Percentiles rank a stretch among this genome's conserved stretches.
phyloP scores from a whole-genome alignment of 371 early-diverging fungal species.

The Encephalitozoon cuniculi region DNA sequence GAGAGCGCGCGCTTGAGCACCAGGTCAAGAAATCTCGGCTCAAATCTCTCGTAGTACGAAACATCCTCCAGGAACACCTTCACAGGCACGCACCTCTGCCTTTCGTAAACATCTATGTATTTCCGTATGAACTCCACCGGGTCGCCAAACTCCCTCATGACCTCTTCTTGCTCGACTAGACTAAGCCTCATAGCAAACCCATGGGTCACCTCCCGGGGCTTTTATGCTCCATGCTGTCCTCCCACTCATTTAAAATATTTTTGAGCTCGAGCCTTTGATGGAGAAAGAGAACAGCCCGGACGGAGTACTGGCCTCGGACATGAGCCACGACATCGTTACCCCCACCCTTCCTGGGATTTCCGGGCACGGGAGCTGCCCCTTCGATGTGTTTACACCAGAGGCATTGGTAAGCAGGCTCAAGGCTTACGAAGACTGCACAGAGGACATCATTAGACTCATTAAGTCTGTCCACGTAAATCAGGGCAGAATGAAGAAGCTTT shows the following conservation, averaged over 20 bases:
- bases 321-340: not conserved
- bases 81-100: conserved; percentile 1
- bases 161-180: not conserved
- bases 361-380: not conserved
- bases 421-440: conserved; percentile 3
- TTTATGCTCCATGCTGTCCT: not conserved
- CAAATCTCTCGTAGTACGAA: conserved; percentile 9
- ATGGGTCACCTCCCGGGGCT: not conserved
- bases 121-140: conserved; percentile 9
- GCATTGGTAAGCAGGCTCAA: not conserved
- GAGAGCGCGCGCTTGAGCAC: not conserved
- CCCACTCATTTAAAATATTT: not conserved
- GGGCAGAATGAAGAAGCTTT: conserved; percentile 3
- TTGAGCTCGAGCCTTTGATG: not conserved
- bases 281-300: not conserved
- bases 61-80: conserved; percentile 14
- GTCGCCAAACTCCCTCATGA: not conserved
- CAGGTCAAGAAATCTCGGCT: not conserved
- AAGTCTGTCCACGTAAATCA: not conserved
- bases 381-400: not conserved
- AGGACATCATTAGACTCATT: not conserved
- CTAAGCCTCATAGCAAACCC: not conserved
- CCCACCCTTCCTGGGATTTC: not conserved
- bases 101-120: conserved; percentile 14
- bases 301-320: too few relatives aligned